Conservation (phyloP, 2,329 filamentous ascomycete genomes). For the Camillea tinctor region DNA sequence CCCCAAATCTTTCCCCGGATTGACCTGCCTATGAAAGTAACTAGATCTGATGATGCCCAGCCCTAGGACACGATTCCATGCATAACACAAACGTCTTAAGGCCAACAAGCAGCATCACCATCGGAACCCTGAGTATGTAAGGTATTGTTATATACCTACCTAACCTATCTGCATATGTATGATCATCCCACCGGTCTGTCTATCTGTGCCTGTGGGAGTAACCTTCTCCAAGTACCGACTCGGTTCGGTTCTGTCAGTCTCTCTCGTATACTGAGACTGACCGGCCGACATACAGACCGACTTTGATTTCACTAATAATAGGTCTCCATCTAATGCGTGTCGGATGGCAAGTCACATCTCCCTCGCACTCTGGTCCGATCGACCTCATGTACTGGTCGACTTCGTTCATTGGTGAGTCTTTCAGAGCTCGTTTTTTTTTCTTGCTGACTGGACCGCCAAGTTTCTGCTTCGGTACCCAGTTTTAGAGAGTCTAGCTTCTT, state of each 20-base stretch:
- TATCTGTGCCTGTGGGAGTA: too few relatives aligned
- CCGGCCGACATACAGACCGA: too few relatives aligned
- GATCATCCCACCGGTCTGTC: neutral
- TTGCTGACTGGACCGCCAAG: neutral
- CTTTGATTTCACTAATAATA: neutral
- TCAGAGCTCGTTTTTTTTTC: too few relatives aligned
- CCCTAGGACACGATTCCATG: neutral
- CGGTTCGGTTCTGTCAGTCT: too few relatives aligned
- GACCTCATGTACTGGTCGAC: neutral
- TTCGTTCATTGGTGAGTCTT: neutral
- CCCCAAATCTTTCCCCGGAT: neutral
- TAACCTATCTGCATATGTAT: neutral
- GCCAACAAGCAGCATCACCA: neutral
- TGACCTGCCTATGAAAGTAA: neutral
- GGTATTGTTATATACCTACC: too few relatives aligned
- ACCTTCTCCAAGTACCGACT: too few relatives aligned
- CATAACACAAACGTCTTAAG: neutral
- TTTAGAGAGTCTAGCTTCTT: neutral
- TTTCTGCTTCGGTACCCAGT: neutral
- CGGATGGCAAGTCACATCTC: neutral
- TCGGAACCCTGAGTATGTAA: too few relatives aligned
- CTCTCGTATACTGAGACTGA: too few relatives aligned
- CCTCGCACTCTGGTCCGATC: neutral
- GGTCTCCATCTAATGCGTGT: neutral
- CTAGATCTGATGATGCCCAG: too few relatives aligned